Evolutionary conservation across 495 filamentous ascomycete genomes (phyloP).

Genomic region (Penicillium bialowiezense): DNA sequence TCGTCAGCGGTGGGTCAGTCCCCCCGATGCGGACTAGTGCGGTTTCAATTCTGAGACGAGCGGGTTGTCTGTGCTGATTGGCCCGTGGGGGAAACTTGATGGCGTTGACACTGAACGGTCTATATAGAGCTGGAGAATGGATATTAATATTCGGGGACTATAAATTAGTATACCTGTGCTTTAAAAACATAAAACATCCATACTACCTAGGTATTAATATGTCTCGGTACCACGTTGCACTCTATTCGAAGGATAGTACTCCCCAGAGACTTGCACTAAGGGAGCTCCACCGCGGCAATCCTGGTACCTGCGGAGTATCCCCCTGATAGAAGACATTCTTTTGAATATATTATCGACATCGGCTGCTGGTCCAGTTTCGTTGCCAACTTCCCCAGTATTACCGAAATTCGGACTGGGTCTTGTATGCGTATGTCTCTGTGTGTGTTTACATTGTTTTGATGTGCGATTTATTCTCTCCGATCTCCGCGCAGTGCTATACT

Average conservation of each 20-base stretch:
- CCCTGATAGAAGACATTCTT: constrained; percentile 4
- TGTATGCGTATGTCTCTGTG: neutral
- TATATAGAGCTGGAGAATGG: neutral
- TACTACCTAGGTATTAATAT: too few species aligned
- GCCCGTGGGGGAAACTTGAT: neutral
- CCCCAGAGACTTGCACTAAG: constrained; percentile 1
- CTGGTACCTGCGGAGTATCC: constrained; percentile 13
- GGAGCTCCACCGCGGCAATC: constrained; percentile 3
- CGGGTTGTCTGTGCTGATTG: constrained; percentile 7
- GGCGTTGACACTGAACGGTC: neutral
- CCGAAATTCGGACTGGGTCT: neutral
- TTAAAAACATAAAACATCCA: too few species aligned
- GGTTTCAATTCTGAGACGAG: constrained; percentile 27
- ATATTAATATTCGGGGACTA: neutral
- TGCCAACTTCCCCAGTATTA: neutral
- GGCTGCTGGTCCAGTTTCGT: constrained; percentile 17
- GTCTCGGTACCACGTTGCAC: neutral
- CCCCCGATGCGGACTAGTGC: constrained; percentile 13
- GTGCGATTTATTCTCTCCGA: too few species aligned
- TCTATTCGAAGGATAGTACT: too few species aligned
- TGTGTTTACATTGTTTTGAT: neutral
- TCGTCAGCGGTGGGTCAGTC: constrained; percentile 22
- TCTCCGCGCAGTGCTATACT: too few species aligned
- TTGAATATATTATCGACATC: neutral
- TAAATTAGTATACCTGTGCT: too few species aligned